phyloP scores from a whole-genome alignment of 176 grass and related monocot genomes.

The Melocanna baccifera region DNA sequence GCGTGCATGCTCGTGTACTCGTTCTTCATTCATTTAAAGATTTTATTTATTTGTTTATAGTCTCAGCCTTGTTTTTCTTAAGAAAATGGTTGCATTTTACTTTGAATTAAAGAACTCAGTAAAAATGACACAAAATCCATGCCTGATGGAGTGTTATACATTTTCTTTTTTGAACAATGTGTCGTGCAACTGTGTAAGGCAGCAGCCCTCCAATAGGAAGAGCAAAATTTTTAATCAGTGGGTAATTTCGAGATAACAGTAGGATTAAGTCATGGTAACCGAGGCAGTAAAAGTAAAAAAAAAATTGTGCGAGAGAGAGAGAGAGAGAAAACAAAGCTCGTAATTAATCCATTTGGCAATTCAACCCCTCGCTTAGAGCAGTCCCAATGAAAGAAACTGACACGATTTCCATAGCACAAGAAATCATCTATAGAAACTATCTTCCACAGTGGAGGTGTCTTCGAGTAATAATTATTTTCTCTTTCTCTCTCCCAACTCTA shows the following conservation, averaged over 20 bases:
- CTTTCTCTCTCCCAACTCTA: no score
- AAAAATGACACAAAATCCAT: no score
- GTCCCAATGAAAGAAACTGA: no score
- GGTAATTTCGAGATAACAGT: slow-evolving; percentile 31
- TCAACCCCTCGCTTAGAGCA: neutral
- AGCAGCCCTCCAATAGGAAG: neutral
- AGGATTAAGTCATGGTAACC: slow-evolving; percentile 23
- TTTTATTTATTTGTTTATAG: neutral
- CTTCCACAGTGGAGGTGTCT: no score
- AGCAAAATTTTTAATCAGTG: neutral
- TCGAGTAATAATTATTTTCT: no score
- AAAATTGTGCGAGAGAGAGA: neutral
- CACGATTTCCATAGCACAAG: no score
- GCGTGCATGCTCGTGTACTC: neutral
- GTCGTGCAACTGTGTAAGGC: neutral
- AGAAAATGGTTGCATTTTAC: no score
- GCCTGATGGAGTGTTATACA: neutral
- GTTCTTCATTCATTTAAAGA: neutral
- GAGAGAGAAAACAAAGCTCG: neutral
- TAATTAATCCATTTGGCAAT: slow-evolving; percentile 30
- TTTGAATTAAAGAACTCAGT: neutral
- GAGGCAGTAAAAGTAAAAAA: slow-evolving; percentile 30
- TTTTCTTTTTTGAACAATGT: neutral
- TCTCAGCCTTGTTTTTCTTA: neutral
- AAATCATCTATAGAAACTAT: no score